Base-by-base conservation (phyloP, 2,329 filamentous ascomycete species). In the Cadophora luteo-olivacea region DNA sequence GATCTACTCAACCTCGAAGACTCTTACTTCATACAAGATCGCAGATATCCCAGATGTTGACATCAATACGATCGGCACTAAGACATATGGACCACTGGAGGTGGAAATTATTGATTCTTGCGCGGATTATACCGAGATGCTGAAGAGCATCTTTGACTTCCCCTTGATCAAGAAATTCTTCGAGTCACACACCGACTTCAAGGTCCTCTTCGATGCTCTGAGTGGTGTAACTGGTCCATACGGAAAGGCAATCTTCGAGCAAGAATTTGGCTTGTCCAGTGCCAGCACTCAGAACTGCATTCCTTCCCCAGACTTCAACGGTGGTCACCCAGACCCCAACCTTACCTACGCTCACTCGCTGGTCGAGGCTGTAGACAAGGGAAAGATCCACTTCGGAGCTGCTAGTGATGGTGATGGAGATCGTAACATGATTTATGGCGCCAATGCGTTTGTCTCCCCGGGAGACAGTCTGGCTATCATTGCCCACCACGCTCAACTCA, bases 381-480 rank as follows among this genome's bases (percentile, higher is more conserved):
- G 93, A 77, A 88, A 89, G 69, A 94, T 99, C 73, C 96, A 97
- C 78, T 99, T 99, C 77, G 96, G 96, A 78, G 96, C 96, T 68
- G 96, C 96, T 60, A 97, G 93, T 72, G 96, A 99, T 75, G 96
- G 96, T 75, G 96, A 99, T 77, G 96, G 96, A 77, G 96, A 99
- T 85, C 92, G 96, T 76, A 99, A 99, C 89, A 99, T 99, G 96
- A 99, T 99, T 79, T 99, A 99, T 83, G 96, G 96, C 72, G 94
- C 95, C 74, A 95, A 97, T 78, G 90, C 92, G 55, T 99, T 99
- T 78, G 96, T 99, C 70, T 98, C 95, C 8, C 96, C 96, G 8
- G 96, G 96, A 78, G 96, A 99, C 85, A 97, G 93, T 77, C 86
- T 99, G 77, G 96, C 96, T 78, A 99, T 99, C 80, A 99, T 99